Evolutionary conservation across 2,329 filamentous ascomycete genomes (phyloP).

Genomic region (Amesomyces nigricolor): DNA sequence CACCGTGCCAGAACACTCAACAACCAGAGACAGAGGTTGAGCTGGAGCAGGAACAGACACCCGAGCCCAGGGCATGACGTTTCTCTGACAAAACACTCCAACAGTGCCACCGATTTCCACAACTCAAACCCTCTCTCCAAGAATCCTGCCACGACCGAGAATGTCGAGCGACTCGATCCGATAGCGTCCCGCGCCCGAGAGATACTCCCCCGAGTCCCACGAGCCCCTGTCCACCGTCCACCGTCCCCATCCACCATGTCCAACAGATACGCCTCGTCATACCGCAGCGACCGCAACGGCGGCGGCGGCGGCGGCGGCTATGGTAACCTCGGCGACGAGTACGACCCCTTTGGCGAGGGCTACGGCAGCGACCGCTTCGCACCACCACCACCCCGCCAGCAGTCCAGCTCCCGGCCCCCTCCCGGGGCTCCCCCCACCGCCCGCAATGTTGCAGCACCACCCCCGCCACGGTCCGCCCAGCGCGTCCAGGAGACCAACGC

Average conservation of each 20-base stretch:
- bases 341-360: slow-evolving; percentile 45
- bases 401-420: slow-evolving; percentile 21
- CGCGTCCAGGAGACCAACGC: slow-evolving; percentile 37
- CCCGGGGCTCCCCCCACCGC: slow-evolving; percentile 20
- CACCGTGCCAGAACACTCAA: background rate
- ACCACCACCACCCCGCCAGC: slow-evolving; percentile 29
- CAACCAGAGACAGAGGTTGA: background rate
- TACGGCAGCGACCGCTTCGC: slow-evolving; percentile 41
- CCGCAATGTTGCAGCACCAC: slow-evolving; percentile 18
- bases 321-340: slow-evolving; percentile 45
- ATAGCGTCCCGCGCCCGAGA: slow-evolving; percentile 17
- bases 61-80: background rate
- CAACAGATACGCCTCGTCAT: slow-evolving; percentile 45
- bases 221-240: no score
- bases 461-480: slow-evolving; percentile 33
- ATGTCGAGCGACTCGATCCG: slow-evolving; percentile 20
- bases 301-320: slow-evolving; percentile 35
- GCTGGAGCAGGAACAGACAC: background rate
- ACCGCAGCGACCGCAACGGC: slow-evolving; percentile 35
- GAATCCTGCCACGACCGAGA: slow-evolving; percentile 5
- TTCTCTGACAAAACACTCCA: background rate
- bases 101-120: no score
- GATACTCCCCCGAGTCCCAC: no score
- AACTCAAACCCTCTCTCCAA: no score
- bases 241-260: slow-evolving; percentile 38